These are phyloP conservation scores for Fusarium keratoplasticum DNA, from an alignment of 2,329 filamentous ascomycete genomes.

Conservation along the genomic window DNA sequence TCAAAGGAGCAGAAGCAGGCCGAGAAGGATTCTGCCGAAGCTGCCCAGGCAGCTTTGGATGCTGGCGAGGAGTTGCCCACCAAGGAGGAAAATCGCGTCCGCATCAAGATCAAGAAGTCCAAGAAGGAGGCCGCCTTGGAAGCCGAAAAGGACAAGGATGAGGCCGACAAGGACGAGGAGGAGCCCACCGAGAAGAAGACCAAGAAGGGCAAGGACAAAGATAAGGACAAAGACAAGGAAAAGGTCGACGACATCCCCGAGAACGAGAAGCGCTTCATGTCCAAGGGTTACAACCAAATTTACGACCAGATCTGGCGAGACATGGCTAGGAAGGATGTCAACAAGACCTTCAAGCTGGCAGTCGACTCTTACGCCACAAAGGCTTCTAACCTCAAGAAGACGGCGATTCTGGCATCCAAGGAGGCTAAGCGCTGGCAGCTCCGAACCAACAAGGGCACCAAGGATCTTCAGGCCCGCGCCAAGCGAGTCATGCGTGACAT, in stretches of 20 bases:
- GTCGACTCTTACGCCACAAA: constrained; percentile 87
- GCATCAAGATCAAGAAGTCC: constrained; percentile 71
- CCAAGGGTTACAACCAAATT: constrained; percentile 95
- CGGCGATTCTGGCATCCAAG: constrained; percentile 94
- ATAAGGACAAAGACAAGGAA: constrained; percentile 63
- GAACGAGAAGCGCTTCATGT: constrained; percentile 77
- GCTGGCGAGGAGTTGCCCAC: constrained; percentile 77
- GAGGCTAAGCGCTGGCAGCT: constrained; percentile 98
- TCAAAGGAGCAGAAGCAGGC: constrained; percentile 87
- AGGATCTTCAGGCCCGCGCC: constrained; percentile 94
- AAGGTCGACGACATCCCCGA: constrained; percentile 64
- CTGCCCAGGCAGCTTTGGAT: constrained; percentile 86
- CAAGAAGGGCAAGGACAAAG: constrained; percentile 62
- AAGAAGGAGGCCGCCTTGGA: constrained; percentile 50
- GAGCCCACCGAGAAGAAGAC: constrained; percentile 55
- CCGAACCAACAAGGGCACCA: constrained; percentile 97
- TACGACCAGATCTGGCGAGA: constrained; percentile 98
- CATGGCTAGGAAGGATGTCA: constrained; percentile 91
- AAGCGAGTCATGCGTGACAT: constrained; percentile 99
- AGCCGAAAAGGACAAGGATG: constrained; percentile 58
- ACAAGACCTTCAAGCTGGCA: constrained; percentile 91
- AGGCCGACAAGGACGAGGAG: constrained; percentile 57
- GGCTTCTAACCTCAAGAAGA: constrained; percentile 97
- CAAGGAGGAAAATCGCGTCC: constrained; percentile 70
- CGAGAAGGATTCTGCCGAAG: constrained; percentile 85